Base-by-base conservation (phyloP, 768 basidiomycete species). In the Boletus pseudopeckii region DNA sequence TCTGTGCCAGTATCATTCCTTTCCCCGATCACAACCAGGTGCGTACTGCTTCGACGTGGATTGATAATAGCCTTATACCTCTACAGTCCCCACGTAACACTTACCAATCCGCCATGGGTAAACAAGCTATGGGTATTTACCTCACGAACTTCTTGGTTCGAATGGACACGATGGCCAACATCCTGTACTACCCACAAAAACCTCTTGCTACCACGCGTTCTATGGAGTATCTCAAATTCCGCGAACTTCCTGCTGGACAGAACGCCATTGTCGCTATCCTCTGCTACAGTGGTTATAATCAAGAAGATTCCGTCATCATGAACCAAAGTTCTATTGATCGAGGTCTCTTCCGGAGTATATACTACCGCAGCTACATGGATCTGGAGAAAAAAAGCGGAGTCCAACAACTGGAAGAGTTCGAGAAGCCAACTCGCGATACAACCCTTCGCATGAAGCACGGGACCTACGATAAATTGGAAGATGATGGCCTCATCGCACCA, bases 281-380 rank as follows among this genome's bases (percentile, higher is more conserved):
- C 51, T 98, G 95, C 67, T 99, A 99, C 74, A 98, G 94, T 63
- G 96, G 96, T 45, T 99, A 99, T 75, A 99, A 99, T 71, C 97
- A 99, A 74, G 97, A 98, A 82, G 97, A 99, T 81, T 99, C 97
- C 58, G 97, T 99, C 74, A 98, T 99, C 75, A 98, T 99, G 96
- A 98, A 98, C 70, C 97, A 99, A 74, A 93, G 90, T 62, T 96
- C 97, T 26, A 90, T 99, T 61, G 96, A 99, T 67, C 90, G 97
- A 54, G 96, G 97, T 54, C 80, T 99, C 30, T 99, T 99, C 88
- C 85, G 96, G 36, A 96, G 93, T 77, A 90, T 99, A 64, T 99
- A 98, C 72, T 98, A 98, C 70, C 85, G 97, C 62, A 93, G 93
- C 64, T 98, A 98, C 68, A 97, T 95, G 87, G 97, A 99, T 72